A percentile compares a stretch with the other conserved stretches of the same genome.
phyloP scores from a whole-genome alignment of 352 stramenopile species.

The Phytophthora podocarpi region DNA sequence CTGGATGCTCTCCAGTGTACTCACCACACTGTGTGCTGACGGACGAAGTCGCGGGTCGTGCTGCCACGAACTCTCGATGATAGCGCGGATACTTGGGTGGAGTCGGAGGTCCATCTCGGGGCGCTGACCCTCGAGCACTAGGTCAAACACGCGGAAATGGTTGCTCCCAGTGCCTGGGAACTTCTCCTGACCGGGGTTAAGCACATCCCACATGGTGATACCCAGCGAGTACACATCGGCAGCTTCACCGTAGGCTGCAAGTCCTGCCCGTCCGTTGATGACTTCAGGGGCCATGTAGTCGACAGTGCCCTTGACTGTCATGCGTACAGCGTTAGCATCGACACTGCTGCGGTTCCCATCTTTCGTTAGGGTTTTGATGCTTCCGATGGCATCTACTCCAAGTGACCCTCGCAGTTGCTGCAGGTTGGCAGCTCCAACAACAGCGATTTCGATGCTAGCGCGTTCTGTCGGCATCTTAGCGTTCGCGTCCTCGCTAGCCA shows the following conservation, averaged over 20 bases:
- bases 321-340: constrained; percentile 34
- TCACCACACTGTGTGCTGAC: constrained; percentile 53
- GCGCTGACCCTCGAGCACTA: constrained; percentile 53
- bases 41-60: constrained; percentile 43
- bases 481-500: constrained; percentile 19
- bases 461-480: constrained; percentile 13
- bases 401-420: constrained; percentile 34
- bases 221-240: constrained; percentile 78
- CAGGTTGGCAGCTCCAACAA: constrained; percentile 38
- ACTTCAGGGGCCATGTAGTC: constrained; percentile 84
- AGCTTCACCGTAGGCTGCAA: constrained; percentile 61
- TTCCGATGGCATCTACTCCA: constrained; percentile 7
- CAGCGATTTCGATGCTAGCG: constrained; percentile 33
- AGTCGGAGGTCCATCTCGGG: constrained; percentile 45
- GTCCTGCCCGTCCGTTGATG: constrained; percentile 61
- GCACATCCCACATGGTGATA: constrained; percentile 79
- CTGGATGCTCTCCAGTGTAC: constrained; percentile 48
- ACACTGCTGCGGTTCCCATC: constrained; percentile 14
- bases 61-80: constrained; percentile 57
- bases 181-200: constrained; percentile 59
- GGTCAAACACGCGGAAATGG: constrained; percentile 63
- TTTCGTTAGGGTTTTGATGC: constrained; percentile 3
- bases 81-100: constrained; percentile 37
- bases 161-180: constrained; percentile 53
- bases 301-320: constrained; percentile 73